Conservation (phyloP, 768 basidiomycete genomes). For the Xanthoconium stramineum region DNA sequence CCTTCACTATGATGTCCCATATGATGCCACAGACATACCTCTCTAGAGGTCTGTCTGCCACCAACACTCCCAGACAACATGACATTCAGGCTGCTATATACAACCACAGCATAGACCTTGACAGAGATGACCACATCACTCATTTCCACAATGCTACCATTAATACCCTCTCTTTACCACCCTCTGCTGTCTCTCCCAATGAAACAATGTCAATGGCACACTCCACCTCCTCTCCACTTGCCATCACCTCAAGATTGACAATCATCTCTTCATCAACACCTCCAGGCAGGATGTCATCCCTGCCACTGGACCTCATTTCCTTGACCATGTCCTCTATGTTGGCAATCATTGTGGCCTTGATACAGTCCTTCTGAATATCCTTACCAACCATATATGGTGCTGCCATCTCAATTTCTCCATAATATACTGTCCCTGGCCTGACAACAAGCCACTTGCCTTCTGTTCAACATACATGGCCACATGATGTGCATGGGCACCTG, state of each 20-base stretch:
- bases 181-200: no score
- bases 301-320: not conserved
- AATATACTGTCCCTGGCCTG: not conserved
- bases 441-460: not conserved
- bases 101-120: not conserved
- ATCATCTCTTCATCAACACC: not conserved
- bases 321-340: conserved; percentile 3
- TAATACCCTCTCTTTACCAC: fast-evolving
- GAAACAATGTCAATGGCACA: not conserved
- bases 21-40: not conserved
- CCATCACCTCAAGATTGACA: not conserved
- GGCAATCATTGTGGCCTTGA: not conserved
- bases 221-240: not conserved
- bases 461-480: not conserved
- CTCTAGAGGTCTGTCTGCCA: not conserved
- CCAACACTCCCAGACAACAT: not conserved
- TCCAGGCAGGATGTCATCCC: not conserved
- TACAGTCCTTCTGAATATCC: not conserved
- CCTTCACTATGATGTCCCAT: not conserved
- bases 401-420: not conserved
- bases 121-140: not conserved
- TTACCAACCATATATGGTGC: not conserved
- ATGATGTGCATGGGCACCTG: not conserved
- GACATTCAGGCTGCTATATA: not conserved
- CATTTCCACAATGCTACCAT: not conserved